phyloP scores from a whole-genome alignment of 2,329 filamentous ascomycete genomes.

The Pseudocercospora eumusae region DNA sequence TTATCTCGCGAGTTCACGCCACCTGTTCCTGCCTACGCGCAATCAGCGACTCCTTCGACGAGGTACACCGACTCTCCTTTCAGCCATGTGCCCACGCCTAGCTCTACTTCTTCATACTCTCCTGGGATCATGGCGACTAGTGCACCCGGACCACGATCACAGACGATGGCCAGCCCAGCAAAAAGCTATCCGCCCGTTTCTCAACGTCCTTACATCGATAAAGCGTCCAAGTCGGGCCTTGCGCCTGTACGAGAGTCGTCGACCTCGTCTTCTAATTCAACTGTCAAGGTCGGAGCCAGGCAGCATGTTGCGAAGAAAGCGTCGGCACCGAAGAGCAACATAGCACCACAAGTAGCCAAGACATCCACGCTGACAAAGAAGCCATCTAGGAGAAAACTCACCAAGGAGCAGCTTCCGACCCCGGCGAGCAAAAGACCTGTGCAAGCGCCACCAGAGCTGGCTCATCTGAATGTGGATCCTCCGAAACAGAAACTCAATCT shows the following conservation, averaged over 20 bases:
- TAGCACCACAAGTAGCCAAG: not conserved
- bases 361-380: not conserved
- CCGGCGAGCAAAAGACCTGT: slow-evolving; percentile 13
- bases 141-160: slow-evolving; percentile 48
- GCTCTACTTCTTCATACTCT: slow-evolving; percentile 74
- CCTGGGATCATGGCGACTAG: slow-evolving; percentile 58
- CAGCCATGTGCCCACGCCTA: slow-evolving; percentile 76
- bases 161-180: slow-evolving; percentile 56
- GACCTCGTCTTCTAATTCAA: slow-evolving; percentile 65
- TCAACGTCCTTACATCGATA: slow-evolving; percentile 55
- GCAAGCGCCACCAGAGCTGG: slow-evolving; percentile 42
- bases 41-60: slow-evolving; percentile 73
- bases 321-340: not conserved
- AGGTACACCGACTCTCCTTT: slow-evolving; percentile 75
- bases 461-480: slow-evolving; percentile 63
- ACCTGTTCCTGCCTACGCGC: slow-evolving; percentile 49
- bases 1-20: slow-evolving; percentile 28
- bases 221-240: slow-evolving; percentile 56
- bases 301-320: not conserved
- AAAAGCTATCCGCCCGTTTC: slow-evolving; percentile 62
- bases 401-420: slow-evolving; percentile 14
- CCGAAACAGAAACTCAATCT: slow-evolving; percentile 47
- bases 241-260: slow-evolving; percentile 68
- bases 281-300: slow-evolving; percentile 38
- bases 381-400: slow-evolving; percentile 21